A percentile compares a stretch with the other conserved stretches of the same genome.
Conservation (phyloP, 345 rosid species). For the Salix udensis region DNA sequence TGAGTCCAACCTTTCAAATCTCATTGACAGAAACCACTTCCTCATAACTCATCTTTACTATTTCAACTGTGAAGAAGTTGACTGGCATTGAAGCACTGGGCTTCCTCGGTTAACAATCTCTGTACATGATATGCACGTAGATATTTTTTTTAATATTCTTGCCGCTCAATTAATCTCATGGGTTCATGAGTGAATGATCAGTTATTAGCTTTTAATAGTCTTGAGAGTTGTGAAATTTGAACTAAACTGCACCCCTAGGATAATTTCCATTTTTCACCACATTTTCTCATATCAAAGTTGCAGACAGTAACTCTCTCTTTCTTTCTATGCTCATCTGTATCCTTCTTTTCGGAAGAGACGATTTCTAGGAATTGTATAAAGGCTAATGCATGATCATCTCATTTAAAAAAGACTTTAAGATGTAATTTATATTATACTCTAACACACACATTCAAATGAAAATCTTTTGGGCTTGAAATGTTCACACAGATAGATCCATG, state of each 20-base stretch:
- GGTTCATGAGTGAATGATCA: accelerated
- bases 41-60: neutral
- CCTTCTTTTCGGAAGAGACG: slow-evolving; percentile 51
- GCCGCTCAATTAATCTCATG: no score
- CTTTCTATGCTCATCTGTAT: neutral
- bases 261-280: neutral
- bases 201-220: no score
- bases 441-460: no score
- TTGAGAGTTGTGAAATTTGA: no score
- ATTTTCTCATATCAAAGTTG: neutral
- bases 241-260: no score
- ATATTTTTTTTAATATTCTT: slow-evolving; percentile 16
- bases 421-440: no score
- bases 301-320: no score
- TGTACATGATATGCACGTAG: slow-evolving; percentile 59
- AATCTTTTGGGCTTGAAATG: no score
- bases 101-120: slow-evolving; percentile 60
- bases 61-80: slow-evolving; percentile 66
- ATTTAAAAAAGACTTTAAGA: no score
- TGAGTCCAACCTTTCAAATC: neutral
- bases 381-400: no score
- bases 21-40: neutral
- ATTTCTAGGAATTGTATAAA: slow-evolving; percentile 85
- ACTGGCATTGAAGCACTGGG: slow-evolving; percentile 69
- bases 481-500: accelerated